phyloP scores from a whole-genome alignment of 106 monocot genomes.

The Platanthera guangdongensis region DNA sequence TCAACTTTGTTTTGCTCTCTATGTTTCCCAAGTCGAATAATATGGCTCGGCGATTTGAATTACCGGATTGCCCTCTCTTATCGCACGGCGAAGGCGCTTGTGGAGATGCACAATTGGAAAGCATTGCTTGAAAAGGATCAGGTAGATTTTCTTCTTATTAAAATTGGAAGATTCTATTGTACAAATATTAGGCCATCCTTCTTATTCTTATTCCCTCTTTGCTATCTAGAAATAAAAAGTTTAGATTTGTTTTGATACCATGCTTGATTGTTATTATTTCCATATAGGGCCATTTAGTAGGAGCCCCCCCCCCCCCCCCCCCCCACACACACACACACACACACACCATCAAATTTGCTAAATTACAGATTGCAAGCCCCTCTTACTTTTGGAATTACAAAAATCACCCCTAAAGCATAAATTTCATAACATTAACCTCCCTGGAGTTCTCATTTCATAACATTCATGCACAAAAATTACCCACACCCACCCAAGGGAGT shows the following conservation, averaged over 20 bases:
- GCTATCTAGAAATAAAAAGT: neutral
- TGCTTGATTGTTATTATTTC: neutral
- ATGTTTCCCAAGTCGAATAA: conserved; percentile 33
- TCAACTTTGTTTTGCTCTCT: neutral
- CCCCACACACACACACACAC: too few relatives aligned
- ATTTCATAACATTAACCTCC: too few relatives aligned
- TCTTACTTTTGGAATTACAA: too few relatives aligned
- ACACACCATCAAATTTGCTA: too few relatives aligned
- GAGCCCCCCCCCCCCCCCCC: too few relatives aligned
- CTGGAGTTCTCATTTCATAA: too few relatives aligned
- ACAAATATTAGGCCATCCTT: neutral
- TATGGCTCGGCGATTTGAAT: conserved; percentile 78
- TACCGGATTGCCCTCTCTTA: conserved; percentile 85
- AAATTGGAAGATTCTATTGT: neutral
- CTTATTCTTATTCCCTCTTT: neutral
- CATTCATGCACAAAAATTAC: too few relatives aligned
- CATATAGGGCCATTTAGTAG: too few relatives aligned
- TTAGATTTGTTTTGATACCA: neutral
- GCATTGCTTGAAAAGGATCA: conserved; percentile 82
- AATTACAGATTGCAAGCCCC: too few relatives aligned
- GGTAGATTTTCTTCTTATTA: conserved; percentile 25
- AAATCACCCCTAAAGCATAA: too few relatives aligned
- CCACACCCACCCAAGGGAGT: too few relatives aligned
- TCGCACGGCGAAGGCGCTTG: conserved; percentile 67
- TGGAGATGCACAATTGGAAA: conserved; percentile 92